Conservation (phyloP, 805 yeast genomes). For the Teunomyces kruisii region DNA sequence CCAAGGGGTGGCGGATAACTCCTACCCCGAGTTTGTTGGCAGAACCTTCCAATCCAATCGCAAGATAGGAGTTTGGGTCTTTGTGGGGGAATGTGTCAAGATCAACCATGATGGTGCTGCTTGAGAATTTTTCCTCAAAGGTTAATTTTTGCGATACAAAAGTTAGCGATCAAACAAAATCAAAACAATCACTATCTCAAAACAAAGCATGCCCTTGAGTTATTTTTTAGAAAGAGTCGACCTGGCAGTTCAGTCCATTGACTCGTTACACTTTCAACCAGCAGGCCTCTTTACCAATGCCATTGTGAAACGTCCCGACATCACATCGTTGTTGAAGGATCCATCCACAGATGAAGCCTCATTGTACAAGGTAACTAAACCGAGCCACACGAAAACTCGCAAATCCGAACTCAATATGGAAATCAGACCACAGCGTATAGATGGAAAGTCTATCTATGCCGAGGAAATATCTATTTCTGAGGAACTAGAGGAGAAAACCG, state of each 20-base stretch:
- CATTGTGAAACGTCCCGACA: slow-evolving; percentile 48
- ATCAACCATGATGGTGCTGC: slow-evolving; percentile 34
- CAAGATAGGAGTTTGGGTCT: slow-evolving; percentile 56
- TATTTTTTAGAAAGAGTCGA: slow-evolving; percentile 33
- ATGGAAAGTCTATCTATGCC: slow-evolving; percentile 42
- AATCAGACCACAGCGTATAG: slow-evolving; percentile 46
- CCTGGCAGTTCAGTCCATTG: slow-evolving; percentile 40
- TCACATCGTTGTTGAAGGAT: slow-evolving; percentile 59
- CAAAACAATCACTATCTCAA: slow-evolving; percentile 12
- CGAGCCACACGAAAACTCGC: slow-evolving; percentile 5
- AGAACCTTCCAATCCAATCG: slow-evolving; percentile 93
- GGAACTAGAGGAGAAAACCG: slow-evolving; percentile 18
- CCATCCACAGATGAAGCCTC: slow-evolving; percentile 53
- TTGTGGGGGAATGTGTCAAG: slow-evolving; percentile 45
- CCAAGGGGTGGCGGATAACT: slow-evolving; percentile 70
- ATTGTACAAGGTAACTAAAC: slow-evolving; percentile 43
- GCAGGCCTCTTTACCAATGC: slow-evolving; percentile 71
- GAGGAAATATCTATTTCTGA: slow-evolving; percentile 35
- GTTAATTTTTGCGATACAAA: neutral
- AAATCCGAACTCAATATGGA: slow-evolving; percentile 9
- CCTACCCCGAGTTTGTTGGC: slow-evolving; percentile 98
- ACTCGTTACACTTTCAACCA: slow-evolving; percentile 46
- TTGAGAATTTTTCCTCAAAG: neutral
- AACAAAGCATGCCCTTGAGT: slow-evolving; percentile 12
- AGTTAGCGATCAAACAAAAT: neutral